Base-by-base conservation (phyloP, 176 grass and related monocot species). In the Oropetium thomaeum region DNA sequence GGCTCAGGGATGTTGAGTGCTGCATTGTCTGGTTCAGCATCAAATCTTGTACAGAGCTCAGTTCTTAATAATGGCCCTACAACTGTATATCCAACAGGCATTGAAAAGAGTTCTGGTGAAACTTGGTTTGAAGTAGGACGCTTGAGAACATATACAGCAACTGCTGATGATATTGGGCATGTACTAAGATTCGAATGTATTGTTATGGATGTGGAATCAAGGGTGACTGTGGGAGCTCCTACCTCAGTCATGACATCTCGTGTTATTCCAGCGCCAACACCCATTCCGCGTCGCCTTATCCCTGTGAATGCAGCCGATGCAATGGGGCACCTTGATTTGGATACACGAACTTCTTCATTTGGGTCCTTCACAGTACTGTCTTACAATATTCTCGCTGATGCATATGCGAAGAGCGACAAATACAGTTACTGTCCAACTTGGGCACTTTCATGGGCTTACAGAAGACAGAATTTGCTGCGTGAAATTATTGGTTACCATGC, bases 401-500 rank as follows among this genome's bases (percentile, higher is more conserved):
- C 69, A 62, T 90, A 92, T 81, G 89, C 93, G 10, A 87, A 78
- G 57, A 90, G 62, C 67, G 93, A 96, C 57, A 34, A 57, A 68
- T 96, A 96, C 62, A 88, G 75, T 69, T 92, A 96, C 70, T 96
- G 93, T 59, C 93, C 93, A 79, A 80, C 87, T 35, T 96, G 93
- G 93, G 93, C 93, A 59, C 84, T 96, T 63, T 90, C 93, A 60
- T 96, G 93, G 93, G 52, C 93, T 65, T 96, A 96, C 60, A 92
- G 93, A 81, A 87, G 81, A 33, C 93, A 96, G 37, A 96, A 96
- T 79, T 89, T 96, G 87, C 55, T 96, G 69, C 84, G 79, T 42
- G 93, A 96, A 87, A 92, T 96, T 78, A 79, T 90, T 86, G 89
- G 84, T 64, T 96, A 96, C 51, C 87, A 92, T 92, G 84, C 93